Conservation (phyloP, 2,329 filamentous ascomycete genomes). For the Juglanconis oblonga region DNA sequence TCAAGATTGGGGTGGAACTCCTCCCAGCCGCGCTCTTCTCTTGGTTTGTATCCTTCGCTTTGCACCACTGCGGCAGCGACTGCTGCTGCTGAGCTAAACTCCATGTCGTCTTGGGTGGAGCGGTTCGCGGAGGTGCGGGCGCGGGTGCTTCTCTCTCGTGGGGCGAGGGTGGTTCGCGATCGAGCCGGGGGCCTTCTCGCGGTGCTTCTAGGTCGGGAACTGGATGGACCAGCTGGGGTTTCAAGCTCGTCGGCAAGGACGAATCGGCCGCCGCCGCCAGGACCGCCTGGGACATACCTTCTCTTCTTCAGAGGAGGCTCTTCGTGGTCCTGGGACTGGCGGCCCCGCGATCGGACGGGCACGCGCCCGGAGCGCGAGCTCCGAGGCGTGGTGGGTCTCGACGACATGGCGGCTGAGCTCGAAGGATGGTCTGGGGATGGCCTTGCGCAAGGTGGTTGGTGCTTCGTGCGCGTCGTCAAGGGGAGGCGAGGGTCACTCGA, state of each 20-base stretch:
- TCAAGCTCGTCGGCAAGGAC: conserved; percentile 67
- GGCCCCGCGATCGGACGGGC: conserved; percentile 37
- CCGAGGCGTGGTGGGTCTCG: conserved; percentile 16
- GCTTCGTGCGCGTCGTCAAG: conserved; percentile 17
- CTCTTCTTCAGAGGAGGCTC: conserved; percentile 69
- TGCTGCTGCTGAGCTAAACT: conserved; percentile 84
- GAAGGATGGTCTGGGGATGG: neutral
- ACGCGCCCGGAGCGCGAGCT: conserved; percentile 25
- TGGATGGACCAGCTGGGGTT: conserved; percentile 36
- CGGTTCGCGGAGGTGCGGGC: conserved; percentile 50
- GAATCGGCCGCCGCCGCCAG: conserved; percentile 82
- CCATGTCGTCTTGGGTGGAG: conserved; percentile 55
- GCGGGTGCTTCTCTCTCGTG: conserved; percentile 56
- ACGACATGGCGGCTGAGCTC: conserved; percentile 9
- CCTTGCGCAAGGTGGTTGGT: neutral
- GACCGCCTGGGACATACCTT: conserved; percentile 81
- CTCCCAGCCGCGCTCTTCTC: conserved; percentile 95
- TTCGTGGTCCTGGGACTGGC: conserved; percentile 30
- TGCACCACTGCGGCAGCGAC: conserved; percentile 85
- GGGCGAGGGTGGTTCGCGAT: conserved; percentile 45
- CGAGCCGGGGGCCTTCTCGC: conserved; percentile 47
- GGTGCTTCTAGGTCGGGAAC: conserved; percentile 48
- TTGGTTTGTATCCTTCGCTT: conserved; percentile 93
- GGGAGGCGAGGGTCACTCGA: conserved; percentile 15
- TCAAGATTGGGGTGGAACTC: conserved; percentile 96